Conservation (phyloP, 2,329 filamentous ascomycete genomes). For the Beauveria bassiana region DNA sequence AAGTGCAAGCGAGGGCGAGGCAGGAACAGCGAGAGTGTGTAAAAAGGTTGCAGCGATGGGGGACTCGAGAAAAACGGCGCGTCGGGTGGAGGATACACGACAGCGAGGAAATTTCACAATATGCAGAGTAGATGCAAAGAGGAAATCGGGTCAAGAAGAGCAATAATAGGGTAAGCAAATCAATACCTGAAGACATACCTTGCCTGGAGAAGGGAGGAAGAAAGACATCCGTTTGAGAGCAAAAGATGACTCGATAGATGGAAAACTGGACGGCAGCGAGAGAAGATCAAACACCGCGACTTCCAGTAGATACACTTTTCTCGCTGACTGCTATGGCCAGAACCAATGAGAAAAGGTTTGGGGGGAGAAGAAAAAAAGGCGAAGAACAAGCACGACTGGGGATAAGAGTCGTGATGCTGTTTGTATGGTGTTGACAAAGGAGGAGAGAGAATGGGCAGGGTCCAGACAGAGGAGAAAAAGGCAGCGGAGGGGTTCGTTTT, state of each 20-base stretch:
- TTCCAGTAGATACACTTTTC: slow-evolving; percentile 6
- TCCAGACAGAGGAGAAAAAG: slow-evolving; percentile 4
- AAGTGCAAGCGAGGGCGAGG: not conserved
- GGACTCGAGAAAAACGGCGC: slow-evolving; percentile 2
- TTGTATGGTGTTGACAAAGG: slow-evolving; percentile 9
- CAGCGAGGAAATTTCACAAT: not conserved
- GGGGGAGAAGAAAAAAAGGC: not conserved
- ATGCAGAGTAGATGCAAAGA: not conserved
- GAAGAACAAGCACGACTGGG: slow-evolving; percentile 6
- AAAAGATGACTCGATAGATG: slow-evolving; percentile 1
- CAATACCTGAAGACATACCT: not conserved
- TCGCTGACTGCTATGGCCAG: slow-evolving; percentile 7
- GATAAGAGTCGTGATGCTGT: slow-evolving; percentile 7
- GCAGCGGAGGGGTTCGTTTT: slow-evolving; percentile 11
- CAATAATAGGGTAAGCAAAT: not conserved
- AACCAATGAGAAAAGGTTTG: slow-evolving; percentile 9
- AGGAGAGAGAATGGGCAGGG: slow-evolving; percentile 4
- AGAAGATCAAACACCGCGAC: not conserved
- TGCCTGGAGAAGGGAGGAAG: slow-evolving; percentile 7
- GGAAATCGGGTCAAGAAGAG: not conserved
- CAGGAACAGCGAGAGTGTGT: not conserved
- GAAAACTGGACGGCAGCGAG: not conserved
- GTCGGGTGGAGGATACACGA: not conserved
- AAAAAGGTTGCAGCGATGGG: not conserved
- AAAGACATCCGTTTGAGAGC: slow-evolving; percentile 6